Percentiles rank a stretch among this genome's conserved stretches.
phyloP scores from a whole-genome alignment of 768 basidiomycete species.

The Boletus vinaceobasis region DNA sequence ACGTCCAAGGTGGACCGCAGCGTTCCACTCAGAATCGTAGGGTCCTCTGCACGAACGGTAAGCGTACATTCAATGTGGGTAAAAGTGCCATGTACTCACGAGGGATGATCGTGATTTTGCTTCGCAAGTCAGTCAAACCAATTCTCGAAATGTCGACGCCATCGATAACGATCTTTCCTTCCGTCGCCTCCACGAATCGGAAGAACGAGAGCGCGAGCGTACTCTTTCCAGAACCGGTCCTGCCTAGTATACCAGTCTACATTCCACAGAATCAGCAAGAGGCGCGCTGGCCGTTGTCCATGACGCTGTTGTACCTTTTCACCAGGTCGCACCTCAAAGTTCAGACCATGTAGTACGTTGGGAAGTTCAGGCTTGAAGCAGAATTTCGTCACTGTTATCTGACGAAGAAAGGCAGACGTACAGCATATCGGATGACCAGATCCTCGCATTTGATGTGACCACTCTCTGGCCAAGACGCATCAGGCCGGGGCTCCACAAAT shows the following conservation, averaged over 20 bases:
- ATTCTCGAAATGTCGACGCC: slow-evolving; percentile 76
- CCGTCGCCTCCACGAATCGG: slow-evolving; percentile 83
- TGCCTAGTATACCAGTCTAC: slow-evolving; percentile 67
- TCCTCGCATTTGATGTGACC: slow-evolving; percentile 71
- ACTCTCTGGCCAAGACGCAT: slow-evolving; percentile 70
- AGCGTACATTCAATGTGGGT: neutral
- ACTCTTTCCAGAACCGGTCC: slow-evolving; percentile 74
- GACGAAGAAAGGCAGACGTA: slow-evolving; percentile 33
- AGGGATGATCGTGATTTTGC: slow-evolving; percentile 71
- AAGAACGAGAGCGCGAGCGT: slow-evolving; percentile 84
- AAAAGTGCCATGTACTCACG: slow-evolving; percentile 40
- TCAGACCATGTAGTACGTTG: slow-evolving; percentile 76
- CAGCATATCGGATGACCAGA: slow-evolving; percentile 75
- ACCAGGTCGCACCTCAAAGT: slow-evolving; percentile 66
- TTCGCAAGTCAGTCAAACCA: slow-evolving; percentile 79
- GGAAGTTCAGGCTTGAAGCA: slow-evolving; percentile 72
- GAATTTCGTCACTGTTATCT: neutral
- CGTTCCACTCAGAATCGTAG: slow-evolving; percentile 81
- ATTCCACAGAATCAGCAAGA: slow-evolving; percentile 5
- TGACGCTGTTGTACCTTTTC: slow-evolving; percentile 55
- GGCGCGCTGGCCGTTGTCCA: neutral
- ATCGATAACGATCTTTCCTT: slow-evolving; percentile 73
- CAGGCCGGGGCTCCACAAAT: slow-evolving; percentile 82
- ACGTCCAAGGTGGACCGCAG: slow-evolving; percentile 80
- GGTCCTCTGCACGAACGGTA: slow-evolving; percentile 61